A percentile compares a stretch with the other conserved stretches of the same genome.
Conservation (phyloP, 495 filamentous ascomycete genomes). For the Symbiotaphrina buchneri region DNA sequence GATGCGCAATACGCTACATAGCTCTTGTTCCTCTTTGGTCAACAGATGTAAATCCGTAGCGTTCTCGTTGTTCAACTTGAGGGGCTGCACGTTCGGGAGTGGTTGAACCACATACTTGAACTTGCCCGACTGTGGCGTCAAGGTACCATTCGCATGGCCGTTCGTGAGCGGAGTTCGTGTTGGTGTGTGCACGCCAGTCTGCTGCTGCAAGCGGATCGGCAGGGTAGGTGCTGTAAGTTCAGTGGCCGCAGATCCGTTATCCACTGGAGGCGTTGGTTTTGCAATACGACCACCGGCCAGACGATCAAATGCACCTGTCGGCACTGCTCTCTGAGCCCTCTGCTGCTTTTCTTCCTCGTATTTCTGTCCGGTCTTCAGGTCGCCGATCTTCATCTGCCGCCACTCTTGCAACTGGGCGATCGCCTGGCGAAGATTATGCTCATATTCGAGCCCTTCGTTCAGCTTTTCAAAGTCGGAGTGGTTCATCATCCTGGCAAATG, state of each 20-base stretch:
- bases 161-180: conserved; percentile 17
- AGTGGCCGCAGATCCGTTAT: conserved; percentile 46
- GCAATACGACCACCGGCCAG: conserved; percentile 37
- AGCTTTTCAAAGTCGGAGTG: conserved; percentile 73
- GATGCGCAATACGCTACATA: conserved; percentile 62
- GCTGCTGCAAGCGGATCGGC: conserved; percentile 9
- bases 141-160: conserved; percentile 11
- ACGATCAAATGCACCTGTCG: conserved; percentile 15
- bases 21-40: conserved; percentile 59
- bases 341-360: conserved; percentile 80
- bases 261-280: conserved; percentile 34
- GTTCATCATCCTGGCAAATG: conserved; percentile 93
- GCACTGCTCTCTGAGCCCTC: conserved; percentile 17
- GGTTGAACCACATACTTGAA: conserved; percentile 9
- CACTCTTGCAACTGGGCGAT: conserved; percentile 87
- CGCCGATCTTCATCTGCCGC: conserved; percentile 61
- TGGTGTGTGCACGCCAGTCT: conserved; percentile 25
- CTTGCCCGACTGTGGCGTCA: conserved; percentile 7
- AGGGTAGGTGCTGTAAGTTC: conserved; percentile 60
- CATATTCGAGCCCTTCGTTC: conserved; percentile 61
- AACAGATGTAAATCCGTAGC: conserved; percentile 69
- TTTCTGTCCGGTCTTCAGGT: conserved; percentile 72
- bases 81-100: conserved; percentile 32
- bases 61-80: conserved; percentile 52
- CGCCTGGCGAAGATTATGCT: conserved; percentile 75